Percentiles rank a stretch among this genome's conserved stretches.
Conservation (phyloP, 129 eudicot genomes). For the Lactuca saligna region DNA sequence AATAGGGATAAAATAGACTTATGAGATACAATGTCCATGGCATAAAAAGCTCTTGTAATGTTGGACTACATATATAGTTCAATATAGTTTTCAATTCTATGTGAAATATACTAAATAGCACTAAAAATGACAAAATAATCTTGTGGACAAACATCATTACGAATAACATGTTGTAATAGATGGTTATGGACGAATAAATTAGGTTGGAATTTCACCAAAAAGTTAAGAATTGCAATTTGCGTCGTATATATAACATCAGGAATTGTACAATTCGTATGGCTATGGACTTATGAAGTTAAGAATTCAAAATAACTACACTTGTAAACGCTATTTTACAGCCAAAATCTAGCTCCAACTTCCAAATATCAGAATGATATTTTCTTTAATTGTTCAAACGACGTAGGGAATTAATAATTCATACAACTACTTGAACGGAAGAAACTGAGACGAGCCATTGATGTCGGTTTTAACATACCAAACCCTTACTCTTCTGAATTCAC, state of each 20-base stretch:
- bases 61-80: too few species aligned
- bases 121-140: too few species aligned
- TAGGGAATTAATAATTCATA: not conserved
- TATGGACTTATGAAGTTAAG: not conserved
- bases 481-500: constrained; percentile 37
- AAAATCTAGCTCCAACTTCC: too few species aligned
- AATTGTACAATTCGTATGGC: not conserved
- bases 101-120: too few species aligned
- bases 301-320: not conserved
- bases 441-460: constrained; percentile 36
- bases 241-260: not conserved
- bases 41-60: too few species aligned
- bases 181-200: not conserved
- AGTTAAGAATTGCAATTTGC: not conserved
- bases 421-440: constrained; percentile 13
- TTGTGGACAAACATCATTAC: constrained; percentile 5
- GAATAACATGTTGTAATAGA: not conserved
- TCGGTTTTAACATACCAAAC: constrained; percentile 46
- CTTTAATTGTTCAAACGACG: not conserved
- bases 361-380: too few species aligned
- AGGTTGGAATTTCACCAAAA: not conserved
- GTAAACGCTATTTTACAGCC: not conserved
- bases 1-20: too few species aligned
- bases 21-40: too few species aligned
- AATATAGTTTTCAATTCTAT: too few species aligned